These are phyloP conservation scores for Nymphaea colorata DNA, from an alignment of 164 flowering plant genomes.

Conservation along the genomic window DNA sequence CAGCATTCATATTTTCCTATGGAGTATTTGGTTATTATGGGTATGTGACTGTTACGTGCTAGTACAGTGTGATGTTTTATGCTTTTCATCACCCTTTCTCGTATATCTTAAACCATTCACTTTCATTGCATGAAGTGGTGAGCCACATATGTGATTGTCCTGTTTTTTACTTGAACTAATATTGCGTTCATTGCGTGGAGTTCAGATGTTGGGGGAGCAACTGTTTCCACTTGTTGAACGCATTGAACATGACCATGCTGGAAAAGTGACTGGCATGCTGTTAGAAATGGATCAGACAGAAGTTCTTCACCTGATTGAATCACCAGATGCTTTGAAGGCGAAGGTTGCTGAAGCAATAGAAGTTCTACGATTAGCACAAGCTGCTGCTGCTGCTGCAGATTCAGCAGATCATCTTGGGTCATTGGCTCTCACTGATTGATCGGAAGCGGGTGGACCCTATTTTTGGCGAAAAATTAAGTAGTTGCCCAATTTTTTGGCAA, in stretches of 20 bases:
- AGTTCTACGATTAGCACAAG: slow-evolving; percentile 29
- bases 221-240: slow-evolving; percentile 56
- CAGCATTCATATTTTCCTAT: not conserved
- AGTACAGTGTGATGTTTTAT: not conserved
- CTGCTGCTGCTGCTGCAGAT: slow-evolving; percentile 24
- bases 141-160: too few relatives aligned
- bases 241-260: slow-evolving; percentile 34
- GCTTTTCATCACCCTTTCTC: not conserved
- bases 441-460: not conserved
- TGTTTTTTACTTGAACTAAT: too few relatives aligned
- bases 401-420: slow-evolving; percentile 35
- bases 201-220: slow-evolving; percentile 69
- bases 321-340: slow-evolving; percentile 60
- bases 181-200: too few relatives aligned
- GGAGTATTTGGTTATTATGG: too few relatives aligned
- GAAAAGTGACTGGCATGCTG: slow-evolving; percentile 69
- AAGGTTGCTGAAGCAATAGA: slow-evolving; percentile 63
- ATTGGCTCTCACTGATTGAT: slow-evolving; percentile 25
- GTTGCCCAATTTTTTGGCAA: not conserved
- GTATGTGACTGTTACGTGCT: not conserved
- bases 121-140: not conserved
- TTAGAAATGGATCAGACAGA: slow-evolving; percentile 75
- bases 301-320: slow-evolving; percentile 68
- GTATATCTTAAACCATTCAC: not conserved
- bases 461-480: not conserved